A percentile compares a stretch with the other conserved stretches of the same genome.
phyloP scores from a whole-genome alignment of 2,329 filamentous ascomycete genomes.

The Penicillium sp. region DNA sequence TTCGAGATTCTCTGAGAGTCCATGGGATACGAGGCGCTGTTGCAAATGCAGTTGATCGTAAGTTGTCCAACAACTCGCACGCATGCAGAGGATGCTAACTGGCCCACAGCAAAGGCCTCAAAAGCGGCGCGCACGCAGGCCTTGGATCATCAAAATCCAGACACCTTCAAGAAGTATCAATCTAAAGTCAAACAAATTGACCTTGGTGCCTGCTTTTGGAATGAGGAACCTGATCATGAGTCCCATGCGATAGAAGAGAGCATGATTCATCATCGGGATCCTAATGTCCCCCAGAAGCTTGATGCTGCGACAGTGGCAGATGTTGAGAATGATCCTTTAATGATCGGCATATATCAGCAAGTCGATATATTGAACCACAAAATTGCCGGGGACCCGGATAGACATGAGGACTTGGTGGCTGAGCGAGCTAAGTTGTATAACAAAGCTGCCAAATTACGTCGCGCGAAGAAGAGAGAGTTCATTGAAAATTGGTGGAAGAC shows the following conservation, averaged over 20 bases:
- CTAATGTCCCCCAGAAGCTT: constrained; percentile 25
- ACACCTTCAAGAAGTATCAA: constrained; percentile 29
- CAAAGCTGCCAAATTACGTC: constrained; percentile 24
- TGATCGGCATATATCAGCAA: background rate
- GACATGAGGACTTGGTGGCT: background rate
- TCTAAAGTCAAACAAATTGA: constrained; percentile 25
- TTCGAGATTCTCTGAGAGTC: background rate
- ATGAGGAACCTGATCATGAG: constrained; percentile 27
- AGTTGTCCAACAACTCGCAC: too few relatives aligned
- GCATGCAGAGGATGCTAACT: too few relatives aligned
- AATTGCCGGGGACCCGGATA: background rate
- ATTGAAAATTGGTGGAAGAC: constrained; percentile 25
- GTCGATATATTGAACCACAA: background rate
- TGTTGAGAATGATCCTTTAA: constrained; percentile 16
- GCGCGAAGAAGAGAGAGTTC: constrained; percentile 19
- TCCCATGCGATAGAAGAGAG: constrained; percentile 29
- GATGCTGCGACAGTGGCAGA: constrained; percentile 18
- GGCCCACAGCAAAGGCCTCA: constrained; percentile 14
- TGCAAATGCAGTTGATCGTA: background rate
- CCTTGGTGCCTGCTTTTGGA: constrained; percentile 25
- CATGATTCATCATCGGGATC: constrained; percentile 27
- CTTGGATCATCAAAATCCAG: constrained; percentile 25
- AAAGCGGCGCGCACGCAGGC: constrained; percentile 24
- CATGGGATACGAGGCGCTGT: background rate
- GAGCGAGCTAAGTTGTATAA: constrained; percentile 25